Base-by-base conservation (phyloP, 441 rosid genomes). In the Croton setiger region DNA sequence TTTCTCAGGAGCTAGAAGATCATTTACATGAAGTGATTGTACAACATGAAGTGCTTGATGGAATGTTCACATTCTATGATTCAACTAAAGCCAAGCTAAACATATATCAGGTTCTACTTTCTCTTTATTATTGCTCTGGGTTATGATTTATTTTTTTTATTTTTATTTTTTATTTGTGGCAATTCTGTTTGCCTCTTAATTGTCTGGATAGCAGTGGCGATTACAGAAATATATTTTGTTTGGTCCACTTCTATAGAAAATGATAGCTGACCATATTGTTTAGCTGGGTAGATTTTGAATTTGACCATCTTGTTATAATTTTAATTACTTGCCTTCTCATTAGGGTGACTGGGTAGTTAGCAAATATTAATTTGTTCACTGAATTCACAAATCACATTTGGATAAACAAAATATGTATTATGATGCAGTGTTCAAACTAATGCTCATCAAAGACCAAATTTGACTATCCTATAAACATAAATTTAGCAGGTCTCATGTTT, bases 41-140 rank as follows among this genome's bases (percentile, higher is more conserved):
- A 72, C 99, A 92, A 70, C 88, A 90, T 70, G 99, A 92, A 80
- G 81, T 79, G 59, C 84, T 89, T 45, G 98, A 95, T 66, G 98
- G 91, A 75, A 86, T 79, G 74, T 90, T 95, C 80, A 92, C 98
- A 36, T 89, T 95, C 85, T 95, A 95, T 54, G 96, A 90, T 80
- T 84, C 92, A 59, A 87, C 87, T 52, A 87, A 78, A 69, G 86
- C 92, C 69, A 88, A 81, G 52, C 95, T 95, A 57, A 86, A 90
- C 72, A 79, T 95, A 74, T 95, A 89, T 79, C 99, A 92, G 99
- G 99, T 95, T 67, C 39, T 53, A 49, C 17, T 69, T 7, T 56
- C 64, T 59, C 35, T 4, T 58, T 60, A 31, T 71, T 52, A 36
- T 45, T 21, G 37, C 41, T 44, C 63, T 35, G 21, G 64, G 51